phyloP scores from a whole-genome alignment of 2,329 filamentous ascomycete genomes.

The Aspergillus fischeri region DNA sequence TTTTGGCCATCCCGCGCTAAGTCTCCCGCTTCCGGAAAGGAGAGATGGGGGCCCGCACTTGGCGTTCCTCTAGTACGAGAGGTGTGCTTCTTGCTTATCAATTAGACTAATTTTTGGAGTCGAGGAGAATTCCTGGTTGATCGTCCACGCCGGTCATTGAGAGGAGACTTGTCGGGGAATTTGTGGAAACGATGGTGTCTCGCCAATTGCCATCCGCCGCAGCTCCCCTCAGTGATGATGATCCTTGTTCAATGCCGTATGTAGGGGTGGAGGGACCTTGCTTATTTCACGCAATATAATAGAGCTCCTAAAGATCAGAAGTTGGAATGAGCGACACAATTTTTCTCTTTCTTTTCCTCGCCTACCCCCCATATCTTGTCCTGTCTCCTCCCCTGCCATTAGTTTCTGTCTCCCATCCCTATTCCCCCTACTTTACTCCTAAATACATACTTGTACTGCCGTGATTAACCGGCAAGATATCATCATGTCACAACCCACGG shows the following conservation, averaged over 20 bases:
- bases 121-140: no score
- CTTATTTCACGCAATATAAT: neutral
- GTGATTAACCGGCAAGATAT: neutral
- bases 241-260: neutral
- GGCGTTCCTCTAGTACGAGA: neutral
- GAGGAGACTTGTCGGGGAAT: neutral
- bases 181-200: no score
- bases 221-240: neutral
- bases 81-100: neutral
- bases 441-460: neutral
- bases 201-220: neutral
- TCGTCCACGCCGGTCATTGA: no score
- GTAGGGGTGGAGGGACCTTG: neutral
- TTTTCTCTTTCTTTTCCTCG: neutral
- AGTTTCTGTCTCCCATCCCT: neutral
- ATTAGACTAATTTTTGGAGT: neutral
- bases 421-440: neutral
- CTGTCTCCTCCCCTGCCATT: neutral
- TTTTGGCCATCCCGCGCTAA: neutral
- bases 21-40: neutral
- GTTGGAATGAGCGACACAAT: neutral
- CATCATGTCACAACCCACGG: conserved; percentile 7
- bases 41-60: neutral
- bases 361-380: neutral
- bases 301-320: neutral